Evolutionary conservation across 805 yeast species (phyloP), one percentile per base, ranked within the genome.

Genomic region (Ogataea parapolymorpha): DNA sequence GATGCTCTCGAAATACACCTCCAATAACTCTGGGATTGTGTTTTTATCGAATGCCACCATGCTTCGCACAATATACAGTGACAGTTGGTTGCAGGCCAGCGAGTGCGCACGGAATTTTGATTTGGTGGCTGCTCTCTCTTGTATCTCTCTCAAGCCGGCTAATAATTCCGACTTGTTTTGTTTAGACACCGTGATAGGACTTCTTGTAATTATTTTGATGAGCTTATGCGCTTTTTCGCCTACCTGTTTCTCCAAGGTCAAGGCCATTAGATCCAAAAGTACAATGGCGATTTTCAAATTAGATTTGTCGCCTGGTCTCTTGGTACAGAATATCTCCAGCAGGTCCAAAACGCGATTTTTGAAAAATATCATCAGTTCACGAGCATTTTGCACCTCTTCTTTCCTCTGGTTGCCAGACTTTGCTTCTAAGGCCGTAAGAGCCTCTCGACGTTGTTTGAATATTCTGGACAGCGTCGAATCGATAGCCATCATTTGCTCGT

Each of bases 401-500:
- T 86, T 86, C 54, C 85, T 74, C 60, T 75, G 77, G 59, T 71
- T 84, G 25, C 89, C 89, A 3, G 65, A 57, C 5, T 74, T 74
- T 3, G 75, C 65, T 24, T 68, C 66, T 18, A 68, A 51, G 6
- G 57, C 58, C 8, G 77, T 63, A 39, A 87, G 61, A 0, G 85
- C 84, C 45, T 77, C 80, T 50, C 80, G 79, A 53, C 97, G 77
- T 54, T 88, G 91, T 55, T 83, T 78, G 72, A 91, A 91, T 41
- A 91, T 91, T 39, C 74, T 74, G 0, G 96, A 77, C 23, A 91
- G 67, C 46, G 88, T 93, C 16, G 74, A 85, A 58, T 91, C 98
- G 53, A 91, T 75, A 15, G 90, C 95, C 82, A 89, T 80, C 98
- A 91, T 91, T 59, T 89, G 89, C 54, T 90, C 96, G 62, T 90